A percentile compares a stretch with the other conserved stretches of the same genome.
Evolutionary conservation across 352 stramenopile genomes (phyloP).

Genomic region (Globisporangium alternatum): DNA sequence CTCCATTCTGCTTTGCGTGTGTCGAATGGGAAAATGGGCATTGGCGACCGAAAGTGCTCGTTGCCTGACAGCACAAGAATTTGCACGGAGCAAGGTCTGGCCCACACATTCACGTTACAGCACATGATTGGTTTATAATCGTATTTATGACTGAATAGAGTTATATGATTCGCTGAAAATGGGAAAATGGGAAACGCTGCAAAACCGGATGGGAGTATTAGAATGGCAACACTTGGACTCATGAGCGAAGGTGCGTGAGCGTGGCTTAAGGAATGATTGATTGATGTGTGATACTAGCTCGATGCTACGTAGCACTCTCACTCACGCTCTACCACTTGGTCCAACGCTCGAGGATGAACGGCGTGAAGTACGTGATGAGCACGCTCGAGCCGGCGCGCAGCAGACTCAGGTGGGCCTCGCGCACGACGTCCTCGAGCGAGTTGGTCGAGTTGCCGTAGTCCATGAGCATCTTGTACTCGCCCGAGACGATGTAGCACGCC

Average conservation of each 20-base stretch:
- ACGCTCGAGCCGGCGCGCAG: slow-evolving; percentile 94
- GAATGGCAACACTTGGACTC: too few species aligned
- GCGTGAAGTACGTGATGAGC: slow-evolving; percentile 98
- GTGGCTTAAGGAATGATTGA: too few species aligned
- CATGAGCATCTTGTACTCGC: slow-evolving; percentile 99
- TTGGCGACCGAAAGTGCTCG: background rate
- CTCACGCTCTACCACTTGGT: slow-evolving; percentile 53
- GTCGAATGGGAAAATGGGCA: background rate
- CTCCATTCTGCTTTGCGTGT: slow-evolving; percentile 14
- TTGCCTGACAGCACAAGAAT: background rate
- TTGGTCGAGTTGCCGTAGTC: slow-evolving; percentile 86
- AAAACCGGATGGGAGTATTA: too few species aligned
- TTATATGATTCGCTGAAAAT: too few species aligned
- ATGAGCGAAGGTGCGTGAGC: too few species aligned
- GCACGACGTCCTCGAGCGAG: slow-evolving; percentile 83
- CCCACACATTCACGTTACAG: slow-evolving; percentile 9
- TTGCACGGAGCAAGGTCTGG: background rate
- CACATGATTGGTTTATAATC: too few species aligned
- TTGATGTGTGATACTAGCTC: too few species aligned
- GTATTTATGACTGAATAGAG: too few species aligned
- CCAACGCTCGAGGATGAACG: slow-evolving; percentile 83
- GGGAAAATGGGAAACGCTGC: too few species aligned
- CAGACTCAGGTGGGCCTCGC: slow-evolving; percentile 75
- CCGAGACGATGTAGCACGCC: slow-evolving; percentile 98
- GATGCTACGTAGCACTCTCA: background rate